Evolutionary conservation across 495 filamentous ascomycete genomes (phyloP).

Genomic region (Penicillium cataractarum): DNA sequence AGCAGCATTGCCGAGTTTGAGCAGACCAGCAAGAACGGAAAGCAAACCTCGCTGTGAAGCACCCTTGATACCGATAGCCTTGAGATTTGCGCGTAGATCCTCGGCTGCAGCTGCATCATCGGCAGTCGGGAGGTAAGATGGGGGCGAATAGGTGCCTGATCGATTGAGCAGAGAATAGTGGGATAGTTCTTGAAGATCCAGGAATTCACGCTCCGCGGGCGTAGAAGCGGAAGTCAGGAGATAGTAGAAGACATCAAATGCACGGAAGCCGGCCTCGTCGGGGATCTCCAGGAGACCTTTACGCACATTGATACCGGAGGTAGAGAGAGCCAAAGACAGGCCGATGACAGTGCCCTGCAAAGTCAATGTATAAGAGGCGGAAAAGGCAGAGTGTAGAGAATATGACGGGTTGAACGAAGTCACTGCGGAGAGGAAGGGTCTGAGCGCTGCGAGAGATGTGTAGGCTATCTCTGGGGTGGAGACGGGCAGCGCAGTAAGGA

Average conservation of each 20-base stretch:
- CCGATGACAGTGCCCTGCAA: slow-evolving; percentile 77
- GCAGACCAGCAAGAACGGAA: slow-evolving; percentile 78
- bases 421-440: slow-evolving; percentile 83
- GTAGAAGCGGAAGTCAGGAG: slow-evolving; percentile 88
- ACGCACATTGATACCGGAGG: slow-evolving; percentile 83
- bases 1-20: slow-evolving; percentile 89
- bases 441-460: slow-evolving; percentile 74
- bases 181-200: slow-evolving; percentile 80
- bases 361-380: slow-evolving; percentile 78
- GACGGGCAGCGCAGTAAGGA: slow-evolving; percentile 78
- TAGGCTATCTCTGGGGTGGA: slow-evolving; percentile 72
- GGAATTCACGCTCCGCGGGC: slow-evolving; percentile 85
- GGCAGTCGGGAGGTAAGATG: slow-evolving; percentile 86
- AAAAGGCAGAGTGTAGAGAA: slow-evolving; percentile 78
- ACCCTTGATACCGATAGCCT: slow-evolving; percentile 91
- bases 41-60: slow-evolving; percentile 76
- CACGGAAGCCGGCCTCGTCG: slow-evolving; percentile 76
- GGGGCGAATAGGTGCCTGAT: slow-evolving; percentile 85
- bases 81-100: slow-evolving; percentile 82
- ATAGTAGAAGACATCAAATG: slow-evolving; percentile 99
- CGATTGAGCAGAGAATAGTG: slow-evolving; percentile 77
- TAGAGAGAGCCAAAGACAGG: slow-evolving; percentile 76
- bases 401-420: slow-evolving; percentile 88
- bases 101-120: slow-evolving; percentile 93
- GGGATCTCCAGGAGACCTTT: slow-evolving; percentile 84